phyloP scores from a whole-genome alignment of 1,284 basidiomycete genomes.

The Singerocomus inundabilis region DNA sequence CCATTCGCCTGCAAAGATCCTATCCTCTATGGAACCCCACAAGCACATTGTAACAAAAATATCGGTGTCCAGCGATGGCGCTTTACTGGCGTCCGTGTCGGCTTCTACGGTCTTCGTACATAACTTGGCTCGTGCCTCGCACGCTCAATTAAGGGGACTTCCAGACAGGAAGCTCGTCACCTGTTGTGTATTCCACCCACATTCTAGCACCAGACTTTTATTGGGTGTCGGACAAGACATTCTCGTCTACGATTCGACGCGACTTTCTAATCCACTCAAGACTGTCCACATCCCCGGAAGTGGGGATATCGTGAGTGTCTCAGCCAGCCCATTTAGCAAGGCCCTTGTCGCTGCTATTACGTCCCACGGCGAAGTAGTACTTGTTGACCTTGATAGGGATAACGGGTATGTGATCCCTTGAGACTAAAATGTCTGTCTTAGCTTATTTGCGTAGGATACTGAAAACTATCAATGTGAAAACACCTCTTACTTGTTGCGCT shows the following conservation, averaged over 20 bases:
- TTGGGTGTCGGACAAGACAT: slow-evolving; percentile 53
- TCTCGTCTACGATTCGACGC: slow-evolving; percentile 59
- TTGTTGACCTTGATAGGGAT: slow-evolving; percentile 73
- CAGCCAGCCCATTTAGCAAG: slow-evolving; percentile 72
- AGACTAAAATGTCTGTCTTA: not conserved
- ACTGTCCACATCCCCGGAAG: slow-evolving; percentile 47
- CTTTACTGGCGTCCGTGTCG: slow-evolving; percentile 57
- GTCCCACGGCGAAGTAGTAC: slow-evolving; percentile 49
- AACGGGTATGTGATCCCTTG: slow-evolving; percentile 48
- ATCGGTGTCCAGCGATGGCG: slow-evolving; percentile 57
- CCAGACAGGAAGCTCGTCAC: slow-evolving; percentile 38
- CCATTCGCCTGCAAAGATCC: slow-evolving; percentile 45
- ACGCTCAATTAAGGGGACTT: slow-evolving; percentile 53
- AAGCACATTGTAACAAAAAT: slow-evolving; percentile 49
- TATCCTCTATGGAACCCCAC: slow-evolving; percentile 62
- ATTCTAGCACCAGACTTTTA: slow-evolving; percentile 51
- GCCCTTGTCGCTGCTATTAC: slow-evolving; percentile 59
- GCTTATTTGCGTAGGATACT: slow-evolving; percentile 45
- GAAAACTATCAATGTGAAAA: slow-evolving; percentile 51
- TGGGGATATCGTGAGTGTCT: slow-evolving; percentile 48
- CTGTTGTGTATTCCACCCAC: slow-evolving; percentile 58
- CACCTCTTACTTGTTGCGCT: slow-evolving; percentile 51
- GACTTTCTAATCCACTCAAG: slow-evolving; percentile 55
- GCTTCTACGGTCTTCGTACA: slow-evolving; percentile 53
- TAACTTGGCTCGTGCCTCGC: slow-evolving; percentile 48